phyloP scores from a whole-genome alignment of 495 filamentous ascomycete species.

The Jackrogersella multiformis region DNA sequence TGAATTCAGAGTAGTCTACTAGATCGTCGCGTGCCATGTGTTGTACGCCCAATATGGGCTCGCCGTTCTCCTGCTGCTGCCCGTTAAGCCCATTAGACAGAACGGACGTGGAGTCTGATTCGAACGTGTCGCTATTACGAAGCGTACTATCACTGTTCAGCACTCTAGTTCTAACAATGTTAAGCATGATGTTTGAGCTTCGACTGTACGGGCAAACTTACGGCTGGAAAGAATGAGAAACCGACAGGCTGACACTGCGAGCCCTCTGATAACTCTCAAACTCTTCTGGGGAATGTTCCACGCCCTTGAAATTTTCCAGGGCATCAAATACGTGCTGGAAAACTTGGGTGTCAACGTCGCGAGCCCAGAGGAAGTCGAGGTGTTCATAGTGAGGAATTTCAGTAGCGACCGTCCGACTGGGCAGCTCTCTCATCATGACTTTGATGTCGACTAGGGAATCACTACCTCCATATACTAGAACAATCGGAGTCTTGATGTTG shows the following conservation, averaged over 20 bases:
- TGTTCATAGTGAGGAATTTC: constrained; percentile 93
- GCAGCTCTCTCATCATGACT: constrained; percentile 89
- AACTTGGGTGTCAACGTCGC: constrained; percentile 82
- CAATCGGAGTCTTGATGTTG: constrained; percentile 96
- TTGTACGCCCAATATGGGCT: background rate
- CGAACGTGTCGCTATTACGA: constrained; percentile 39
- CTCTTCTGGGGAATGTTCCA: constrained; percentile 61
- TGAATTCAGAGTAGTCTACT: constrained; percentile 1
- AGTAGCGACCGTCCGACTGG: constrained; percentile 80
- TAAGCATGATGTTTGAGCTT: constrained; percentile 18
- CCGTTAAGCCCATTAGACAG: constrained; percentile 40
- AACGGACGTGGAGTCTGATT: constrained; percentile 38
- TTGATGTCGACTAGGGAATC: constrained; percentile 96
- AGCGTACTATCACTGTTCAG: constrained; percentile 34
- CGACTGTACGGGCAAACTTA: constrained; percentile 32
- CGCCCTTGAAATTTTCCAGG: constrained; percentile 70
- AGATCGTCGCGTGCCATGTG: constrained; percentile 36
- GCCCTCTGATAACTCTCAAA: constrained; percentile 58
- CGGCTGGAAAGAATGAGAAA: constrained; percentile 41
- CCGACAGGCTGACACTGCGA: constrained; percentile 48
- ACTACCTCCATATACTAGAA: constrained; percentile 89
- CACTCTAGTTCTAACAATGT: background rate
- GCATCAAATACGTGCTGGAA: constrained; percentile 92
- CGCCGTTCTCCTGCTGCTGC: constrained; percentile 23
- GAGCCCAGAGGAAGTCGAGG: constrained; percentile 96